A percentile compares a stretch with the other conserved stretches of the same genome.
Conservation (phyloP, 495 filamentous ascomycete species). For the Penicillium maclennaniae region DNA sequence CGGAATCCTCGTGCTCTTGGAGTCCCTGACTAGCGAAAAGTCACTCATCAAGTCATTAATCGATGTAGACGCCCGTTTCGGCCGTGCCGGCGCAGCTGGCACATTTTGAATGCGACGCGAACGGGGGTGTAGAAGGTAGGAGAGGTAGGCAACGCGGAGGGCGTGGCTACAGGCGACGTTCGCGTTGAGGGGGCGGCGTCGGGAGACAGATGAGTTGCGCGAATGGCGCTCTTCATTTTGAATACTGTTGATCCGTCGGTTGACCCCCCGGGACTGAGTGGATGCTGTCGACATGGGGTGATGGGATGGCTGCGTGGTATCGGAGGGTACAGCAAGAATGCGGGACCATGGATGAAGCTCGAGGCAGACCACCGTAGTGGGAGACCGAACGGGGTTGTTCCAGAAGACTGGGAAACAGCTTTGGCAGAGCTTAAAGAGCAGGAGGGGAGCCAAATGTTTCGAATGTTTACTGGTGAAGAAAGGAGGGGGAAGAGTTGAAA, state of each 20-base stretch:
- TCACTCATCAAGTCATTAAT: conserved; percentile 70
- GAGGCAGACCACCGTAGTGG: conserved; percentile 23
- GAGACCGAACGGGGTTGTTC: neutral
- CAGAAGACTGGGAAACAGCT: neutral
- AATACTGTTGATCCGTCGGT: conserved; percentile 54
- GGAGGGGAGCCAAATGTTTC: conserved; percentile 1
- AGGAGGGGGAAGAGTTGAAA: conserved; percentile 21
- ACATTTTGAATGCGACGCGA: conserved; percentile 83
- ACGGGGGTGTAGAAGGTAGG: conserved; percentile 89
- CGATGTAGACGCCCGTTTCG: conserved; percentile 63
- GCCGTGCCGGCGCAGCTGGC: conserved; percentile 55
- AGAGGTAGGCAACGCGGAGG: conserved; percentile 85
- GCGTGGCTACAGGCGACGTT: conserved; percentile 86
- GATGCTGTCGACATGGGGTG: conserved; percentile 53
- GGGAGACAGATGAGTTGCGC: conserved; percentile 49
- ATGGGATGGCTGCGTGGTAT: conserved; percentile 19
- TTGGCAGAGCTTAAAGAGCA: conserved; percentile 10
- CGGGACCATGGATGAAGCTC: conserved; percentile 36
- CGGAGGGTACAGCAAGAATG: conserved; percentile 28
- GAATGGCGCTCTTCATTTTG: conserved; percentile 50
- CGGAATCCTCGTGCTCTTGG: conserved; percentile 73
- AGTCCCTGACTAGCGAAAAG: conserved; percentile 70
- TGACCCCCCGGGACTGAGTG: conserved; percentile 49
- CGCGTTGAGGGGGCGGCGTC: conserved; percentile 48
- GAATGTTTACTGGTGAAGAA: neutral